Conservation (phyloP, 345 rosid genomes). For the Eucalyptus marginata region DNA sequence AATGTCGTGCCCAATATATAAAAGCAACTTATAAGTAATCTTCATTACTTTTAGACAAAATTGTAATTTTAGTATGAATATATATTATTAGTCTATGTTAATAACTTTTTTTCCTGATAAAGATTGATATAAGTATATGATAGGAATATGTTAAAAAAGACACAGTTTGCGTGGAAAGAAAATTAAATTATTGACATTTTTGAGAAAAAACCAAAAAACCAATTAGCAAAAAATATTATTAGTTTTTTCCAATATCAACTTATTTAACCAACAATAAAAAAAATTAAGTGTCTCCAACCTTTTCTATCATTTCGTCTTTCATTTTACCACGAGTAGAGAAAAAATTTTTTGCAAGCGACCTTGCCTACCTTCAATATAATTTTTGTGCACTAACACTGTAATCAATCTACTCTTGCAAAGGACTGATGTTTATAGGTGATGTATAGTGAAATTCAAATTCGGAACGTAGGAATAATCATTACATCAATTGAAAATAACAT, state of each 20-base stretch:
- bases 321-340: neutral
- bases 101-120: neutral
- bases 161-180: neutral
- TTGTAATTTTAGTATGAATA: neutral
- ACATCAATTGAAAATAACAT: neutral
- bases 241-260: neutral
- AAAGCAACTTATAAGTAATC: neutral
- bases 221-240: neutral
- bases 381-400: neutral
- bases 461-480: neutral
- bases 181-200: neutral
- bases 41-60: neutral
- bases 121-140: neutral
- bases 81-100: neutral
- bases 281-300: neutral
- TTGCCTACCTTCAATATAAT: neutral
- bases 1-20: neutral
- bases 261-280: neutral
- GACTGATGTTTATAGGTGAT: neutral
- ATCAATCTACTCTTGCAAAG: neutral
- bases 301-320: neutral
- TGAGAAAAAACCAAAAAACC: neutral
- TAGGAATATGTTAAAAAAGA: neutral
- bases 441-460: neutral
- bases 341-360: neutral